Conservation (phyloP, 2,329 filamentous ascomycete genomes). For the Camptophora hylomeconis region DNA sequence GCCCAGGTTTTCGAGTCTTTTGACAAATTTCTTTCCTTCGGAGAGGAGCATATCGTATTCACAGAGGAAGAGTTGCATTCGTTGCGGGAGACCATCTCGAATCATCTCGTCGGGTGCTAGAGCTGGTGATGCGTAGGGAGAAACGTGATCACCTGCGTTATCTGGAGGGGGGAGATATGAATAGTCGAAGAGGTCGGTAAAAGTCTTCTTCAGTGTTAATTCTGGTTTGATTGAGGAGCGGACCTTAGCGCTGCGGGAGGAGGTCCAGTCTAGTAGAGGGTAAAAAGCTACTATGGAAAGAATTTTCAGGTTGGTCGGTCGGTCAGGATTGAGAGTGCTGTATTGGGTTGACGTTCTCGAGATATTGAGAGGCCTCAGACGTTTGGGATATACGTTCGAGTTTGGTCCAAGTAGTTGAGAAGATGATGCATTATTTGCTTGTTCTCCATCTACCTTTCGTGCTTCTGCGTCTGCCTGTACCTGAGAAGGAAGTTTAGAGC, state of each 20-base stretch:
- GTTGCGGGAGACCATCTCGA: conserved; percentile 40
- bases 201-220: conserved; percentile 33
- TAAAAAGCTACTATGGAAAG: conserved; percentile 49
- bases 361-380: too few species aligned
- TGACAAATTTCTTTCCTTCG: conserved; percentile 38
- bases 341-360: neutral
- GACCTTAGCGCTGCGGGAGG: conserved; percentile 45
- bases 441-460: neutral
- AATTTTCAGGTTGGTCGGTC: conserved; percentile 34
- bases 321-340: conserved; percentile 12
- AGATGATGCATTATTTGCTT: conserved; percentile 7
- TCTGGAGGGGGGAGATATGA: conserved; percentile 33
- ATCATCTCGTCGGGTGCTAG: conserved; percentile 42
- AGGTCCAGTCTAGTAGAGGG: conserved; percentile 48
- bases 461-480: conserved; percentile 1
- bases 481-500: conserved; percentile 1
- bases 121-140: conserved; percentile 47
- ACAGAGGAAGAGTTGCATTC: conserved; percentile 49
- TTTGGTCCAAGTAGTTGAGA: conserved; percentile 12
- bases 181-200: conserved; percentile 37
- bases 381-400: too few species aligned
- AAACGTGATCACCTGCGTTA: conserved; percentile 33
- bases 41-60: conserved; percentile 56
- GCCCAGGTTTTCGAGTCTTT: conserved; percentile 27
- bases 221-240: conserved; percentile 40